These are phyloP conservation scores for Fomes fomentarius DNA, from an alignment of 1,284 basidiomycete genomes.

Conservation along the genomic window DNA sequence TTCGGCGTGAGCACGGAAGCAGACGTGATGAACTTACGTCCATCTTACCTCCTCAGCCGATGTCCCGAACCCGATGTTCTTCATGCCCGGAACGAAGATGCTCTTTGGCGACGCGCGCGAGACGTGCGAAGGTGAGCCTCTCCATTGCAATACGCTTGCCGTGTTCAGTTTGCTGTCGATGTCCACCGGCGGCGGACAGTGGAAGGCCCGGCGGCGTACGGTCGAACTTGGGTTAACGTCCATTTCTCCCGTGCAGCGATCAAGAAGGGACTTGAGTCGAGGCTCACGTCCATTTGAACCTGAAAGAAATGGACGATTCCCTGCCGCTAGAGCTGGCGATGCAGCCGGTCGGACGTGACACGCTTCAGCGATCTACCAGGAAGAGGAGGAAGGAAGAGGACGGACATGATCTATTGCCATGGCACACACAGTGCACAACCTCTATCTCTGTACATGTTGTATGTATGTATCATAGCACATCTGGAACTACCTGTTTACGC, in stretches of 20 bases:
- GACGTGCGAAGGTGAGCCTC: slow-evolving; percentile 77
- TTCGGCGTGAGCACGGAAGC: slow-evolving; percentile 11
- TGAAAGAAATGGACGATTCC: background rate
- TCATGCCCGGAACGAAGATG: slow-evolving; percentile 87
- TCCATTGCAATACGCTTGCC: too few species aligned
- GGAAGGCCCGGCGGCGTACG: background rate
- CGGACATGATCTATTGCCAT: slow-evolving; percentile 2
- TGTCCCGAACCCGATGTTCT: slow-evolving; percentile 89
- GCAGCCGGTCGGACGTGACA: background rate
- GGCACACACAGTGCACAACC: too few species aligned
- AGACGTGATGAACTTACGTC: slow-evolving; percentile 1
- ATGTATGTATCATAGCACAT: slow-evolving; percentile 25
- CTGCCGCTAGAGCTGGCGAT: background rate
- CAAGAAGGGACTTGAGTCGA: slow-evolving; percentile 30
- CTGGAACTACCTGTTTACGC: too few species aligned
- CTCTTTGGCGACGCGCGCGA: slow-evolving; percentile 88
- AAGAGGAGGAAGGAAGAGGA: background rate
- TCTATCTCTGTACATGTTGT: slow-evolving; percentile 17
- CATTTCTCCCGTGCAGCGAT: slow-evolving; percentile 20
- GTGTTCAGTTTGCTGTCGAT: too few species aligned
- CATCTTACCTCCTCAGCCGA: slow-evolving; percentile 54
- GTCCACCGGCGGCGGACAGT: background rate
- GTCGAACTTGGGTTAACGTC: background rate
- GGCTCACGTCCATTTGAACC: slow-evolving; percentile 14
- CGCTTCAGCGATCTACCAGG: background rate